A percentile compares a stretch with the other conserved stretches of the same genome.
Conservation (phyloP, 495 filamentous ascomycete species). For the Lasiosphaeris hirsuta region DNA sequence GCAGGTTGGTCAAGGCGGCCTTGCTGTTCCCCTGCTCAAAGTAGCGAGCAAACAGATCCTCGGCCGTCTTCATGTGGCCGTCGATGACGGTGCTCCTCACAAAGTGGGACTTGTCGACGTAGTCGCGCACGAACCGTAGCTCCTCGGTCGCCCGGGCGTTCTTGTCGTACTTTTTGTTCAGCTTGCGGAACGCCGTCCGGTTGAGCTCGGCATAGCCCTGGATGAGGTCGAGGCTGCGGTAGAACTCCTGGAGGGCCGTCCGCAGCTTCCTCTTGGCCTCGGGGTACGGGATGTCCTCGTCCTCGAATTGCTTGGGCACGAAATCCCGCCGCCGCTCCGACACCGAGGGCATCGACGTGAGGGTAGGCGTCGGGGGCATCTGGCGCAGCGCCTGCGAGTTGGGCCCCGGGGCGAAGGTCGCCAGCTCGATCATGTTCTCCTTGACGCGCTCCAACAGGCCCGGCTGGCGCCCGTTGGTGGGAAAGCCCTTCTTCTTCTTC, state of each 20-base stretch:
- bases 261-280: slow-evolving; percentile 91
- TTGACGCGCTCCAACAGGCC: not conserved
- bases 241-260: slow-evolving; percentile 83
- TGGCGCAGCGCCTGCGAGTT: slow-evolving; percentile 42
- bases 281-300: slow-evolving; percentile 62
- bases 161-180: slow-evolving; percentile 99
- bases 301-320: slow-evolving; percentile 52
- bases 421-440: not conserved
- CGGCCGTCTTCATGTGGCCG: slow-evolving; percentile 69
- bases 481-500: not conserved
- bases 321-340: slow-evolving; percentile 53
- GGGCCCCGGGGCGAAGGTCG: not conserved
- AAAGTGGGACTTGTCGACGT: slow-evolving; percentile 85
- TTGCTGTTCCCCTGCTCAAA: slow-evolving; percentile 90
- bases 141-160: slow-evolving; percentile 64
- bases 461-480: not conserved
- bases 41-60: slow-evolving; percentile 90
- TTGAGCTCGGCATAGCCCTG: slow-evolving; percentile 89
- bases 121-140: slow-evolving; percentile 78
- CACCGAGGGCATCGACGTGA: slow-evolving; percentile 34
- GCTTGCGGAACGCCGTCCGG: slow-evolving; percentile 88
- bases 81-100: slow-evolving; percentile 82
- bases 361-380: slow-evolving; percentile 37
- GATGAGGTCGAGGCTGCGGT: slow-evolving; percentile 82
- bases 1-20: slow-evolving; percentile 78